phyloP scores from a whole-genome alignment of 257 asterid species.

The Dorcoceras hygrometricum region DNA sequence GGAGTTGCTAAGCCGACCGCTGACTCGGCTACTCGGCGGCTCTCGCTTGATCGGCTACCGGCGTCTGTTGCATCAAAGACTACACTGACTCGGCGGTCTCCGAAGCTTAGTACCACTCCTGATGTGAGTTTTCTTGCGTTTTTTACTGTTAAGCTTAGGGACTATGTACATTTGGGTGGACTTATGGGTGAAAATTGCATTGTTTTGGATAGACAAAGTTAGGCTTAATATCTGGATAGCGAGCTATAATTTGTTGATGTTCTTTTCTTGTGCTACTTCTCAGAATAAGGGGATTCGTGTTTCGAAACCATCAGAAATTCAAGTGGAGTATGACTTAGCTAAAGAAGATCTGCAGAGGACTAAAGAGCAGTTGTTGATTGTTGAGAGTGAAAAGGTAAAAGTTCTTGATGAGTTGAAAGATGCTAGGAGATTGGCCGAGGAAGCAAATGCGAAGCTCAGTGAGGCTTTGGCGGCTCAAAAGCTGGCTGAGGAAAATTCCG shows the following conservation, averaged over 20 bases:
- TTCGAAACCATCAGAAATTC: slow-evolving; percentile 61
- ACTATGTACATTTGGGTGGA: too few species aligned
- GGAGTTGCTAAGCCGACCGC: slow-evolving; percentile 62
- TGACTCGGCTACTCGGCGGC: slow-evolving; percentile 58
- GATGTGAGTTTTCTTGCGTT: slow-evolving; percentile 55
- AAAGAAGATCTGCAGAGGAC: slow-evolving; percentile 84
- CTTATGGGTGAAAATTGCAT: neutral
- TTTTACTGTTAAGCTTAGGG: neutral
- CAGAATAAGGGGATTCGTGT: slow-evolving; percentile 70
- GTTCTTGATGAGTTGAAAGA: slow-evolving; percentile 45
- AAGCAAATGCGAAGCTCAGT: slow-evolving; percentile 43
- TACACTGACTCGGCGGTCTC: slow-evolving; percentile 51
- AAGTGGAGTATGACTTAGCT: slow-evolving; percentile 52
- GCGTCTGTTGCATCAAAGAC: slow-evolving; percentile 65
- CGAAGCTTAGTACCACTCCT: slow-evolving; percentile 50
- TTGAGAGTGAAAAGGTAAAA: slow-evolving; percentile 70
- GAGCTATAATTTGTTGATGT: neutral
- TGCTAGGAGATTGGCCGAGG: slow-evolving; percentile 38
- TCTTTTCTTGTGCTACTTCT: slow-evolving; percentile 1
- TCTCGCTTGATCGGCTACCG: slow-evolving; percentile 56
- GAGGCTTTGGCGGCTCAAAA: slow-evolving; percentile 50
- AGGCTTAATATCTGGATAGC: too few species aligned
- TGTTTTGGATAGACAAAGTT: neutral
- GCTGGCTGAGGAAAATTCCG: slow-evolving; percentile 47
- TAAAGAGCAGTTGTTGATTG: slow-evolving; percentile 56